phyloP scores from a whole-genome alignment of 108 stramenopile genomes.

The Bacterosira constricta region DNA sequence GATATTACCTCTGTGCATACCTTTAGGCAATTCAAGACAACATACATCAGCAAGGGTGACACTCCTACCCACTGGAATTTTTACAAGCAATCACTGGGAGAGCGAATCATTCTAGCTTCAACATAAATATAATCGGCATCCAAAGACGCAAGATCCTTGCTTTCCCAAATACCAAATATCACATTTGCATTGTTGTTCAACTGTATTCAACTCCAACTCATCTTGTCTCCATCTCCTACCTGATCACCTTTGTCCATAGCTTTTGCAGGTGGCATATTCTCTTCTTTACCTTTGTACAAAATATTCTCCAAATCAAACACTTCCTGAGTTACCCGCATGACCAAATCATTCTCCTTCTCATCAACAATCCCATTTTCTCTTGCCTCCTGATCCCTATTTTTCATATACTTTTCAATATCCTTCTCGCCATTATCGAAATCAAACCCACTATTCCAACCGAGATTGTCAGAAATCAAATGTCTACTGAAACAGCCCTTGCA shows the following conservation, averaged over 20 bases:
- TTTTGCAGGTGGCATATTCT: not conserved
- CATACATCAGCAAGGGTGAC: no score
- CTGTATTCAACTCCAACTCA: not conserved
- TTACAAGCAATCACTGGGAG: no score
- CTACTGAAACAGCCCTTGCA: constrained; percentile 70
- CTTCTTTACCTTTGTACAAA: constrained; percentile 30
- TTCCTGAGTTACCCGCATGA: constrained; percentile 35
- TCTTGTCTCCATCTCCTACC: not conserved
- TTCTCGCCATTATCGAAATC: constrained; percentile 50
- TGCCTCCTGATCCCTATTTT: constrained; percentile 20
- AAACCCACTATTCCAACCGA: constrained; percentile 62
- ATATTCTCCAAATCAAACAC: constrained; percentile 45
- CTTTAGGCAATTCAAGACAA: no score
- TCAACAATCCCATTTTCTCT: not conserved
- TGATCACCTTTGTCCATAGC: not conserved
- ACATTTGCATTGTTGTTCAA: no score
- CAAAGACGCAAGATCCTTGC: no score
- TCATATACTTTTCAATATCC: constrained; percentile 68
- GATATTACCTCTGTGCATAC: no score
- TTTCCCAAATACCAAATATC: no score
- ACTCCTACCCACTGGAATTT: no score
- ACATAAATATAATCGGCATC: no score
- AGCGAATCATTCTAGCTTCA: no score
- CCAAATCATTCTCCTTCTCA: constrained; percentile 22
- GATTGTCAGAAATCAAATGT: constrained; percentile 85